Evolutionary conservation across 2,329 filamentous ascomycete genomes (phyloP), one percentile per base, ranked within the genome.

Genomic region (Sporothrix pseudoabietina): DNA sequence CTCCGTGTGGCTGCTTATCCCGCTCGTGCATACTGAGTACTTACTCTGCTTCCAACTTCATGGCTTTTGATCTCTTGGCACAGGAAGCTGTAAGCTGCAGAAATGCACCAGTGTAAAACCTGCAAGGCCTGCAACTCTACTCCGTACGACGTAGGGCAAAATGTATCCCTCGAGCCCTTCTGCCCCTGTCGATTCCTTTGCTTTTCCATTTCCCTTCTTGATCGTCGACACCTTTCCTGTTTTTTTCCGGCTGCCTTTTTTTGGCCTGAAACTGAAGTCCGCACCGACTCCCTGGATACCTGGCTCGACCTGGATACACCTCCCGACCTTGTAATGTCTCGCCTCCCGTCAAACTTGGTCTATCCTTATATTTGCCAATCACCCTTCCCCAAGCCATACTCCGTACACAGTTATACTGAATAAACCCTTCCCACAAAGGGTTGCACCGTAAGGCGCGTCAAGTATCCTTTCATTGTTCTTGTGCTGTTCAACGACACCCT

Each of bases 281-380:
- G 44, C 44, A 49, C 65, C 65, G 65, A 35, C 65, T 68, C 44
- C 65, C 65, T 68, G 63, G 63, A 44, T 68, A 26, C 65, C 65
- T 68, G 63, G 63, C 6, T 59, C 41, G 22, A 6, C 32, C 16
- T 63, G 61, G 19, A 41, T 47, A 32, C 39, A 68, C 41, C 14
- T 47, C n/a, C 61, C 65, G 47, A 44, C 22, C 32, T 22, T 68
- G 44, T 9, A 44, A 47, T 30, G 61, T 47, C 12, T 66, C 39
- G 9, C 61, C 14, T 47, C 61, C 19, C 9, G 22, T 47, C 61
- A 9, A 19, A 7, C n/a, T 47, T 41, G 14, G 14, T 9, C 57
- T 30, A 30, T 47, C 47, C 39, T 30, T 22, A 47, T 30, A 47
- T 30, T 65, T 47, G 61, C 22, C 39, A 12, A 66, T 66, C 39